Evolutionary conservation across 208 protist genomes (phyloP).

Genomic region (Trichomonas vaginalis): DNA sequence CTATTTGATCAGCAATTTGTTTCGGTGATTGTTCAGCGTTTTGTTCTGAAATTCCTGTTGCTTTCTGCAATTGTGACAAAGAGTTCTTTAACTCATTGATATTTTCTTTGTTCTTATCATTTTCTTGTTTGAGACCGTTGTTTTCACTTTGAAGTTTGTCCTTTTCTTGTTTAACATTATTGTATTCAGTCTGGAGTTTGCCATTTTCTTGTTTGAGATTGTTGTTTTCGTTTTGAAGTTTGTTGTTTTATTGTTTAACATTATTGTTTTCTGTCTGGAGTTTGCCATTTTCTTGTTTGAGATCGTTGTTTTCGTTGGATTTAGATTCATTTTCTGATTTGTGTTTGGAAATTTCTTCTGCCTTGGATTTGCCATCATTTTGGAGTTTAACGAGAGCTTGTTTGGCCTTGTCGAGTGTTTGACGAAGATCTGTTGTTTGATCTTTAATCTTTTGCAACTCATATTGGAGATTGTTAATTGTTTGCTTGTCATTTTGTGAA

Average conservation of each 20-base stretch:
- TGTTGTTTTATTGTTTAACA: background rate
- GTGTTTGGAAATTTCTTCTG: background rate
- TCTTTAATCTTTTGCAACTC: background rate
- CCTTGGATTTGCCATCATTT: background rate
- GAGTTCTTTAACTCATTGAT: background rate
- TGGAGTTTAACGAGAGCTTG: background rate
- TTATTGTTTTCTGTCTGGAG: background rate
- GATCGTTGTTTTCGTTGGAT: background rate
- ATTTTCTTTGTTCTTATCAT: background rate
- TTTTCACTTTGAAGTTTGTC: too few species aligned
- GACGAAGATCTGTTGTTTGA: background rate
- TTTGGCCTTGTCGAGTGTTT: background rate
- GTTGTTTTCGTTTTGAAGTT: background rate
- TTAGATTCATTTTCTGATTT: background rate
- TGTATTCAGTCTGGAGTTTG: background rate
- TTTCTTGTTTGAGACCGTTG: background rate
- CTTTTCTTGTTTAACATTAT: background rate
- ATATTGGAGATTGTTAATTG: background rate
- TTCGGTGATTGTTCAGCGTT: too few species aligned
- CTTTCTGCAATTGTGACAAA: background rate
- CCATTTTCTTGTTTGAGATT: background rate
- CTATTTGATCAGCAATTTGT: background rate
- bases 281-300: too few species aligned
- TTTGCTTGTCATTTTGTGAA: background rate
- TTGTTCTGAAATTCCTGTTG: background rate